Conservation (phyloP, 2,329 filamentous ascomycete species). For the Emergomyces orientalis region DNA sequence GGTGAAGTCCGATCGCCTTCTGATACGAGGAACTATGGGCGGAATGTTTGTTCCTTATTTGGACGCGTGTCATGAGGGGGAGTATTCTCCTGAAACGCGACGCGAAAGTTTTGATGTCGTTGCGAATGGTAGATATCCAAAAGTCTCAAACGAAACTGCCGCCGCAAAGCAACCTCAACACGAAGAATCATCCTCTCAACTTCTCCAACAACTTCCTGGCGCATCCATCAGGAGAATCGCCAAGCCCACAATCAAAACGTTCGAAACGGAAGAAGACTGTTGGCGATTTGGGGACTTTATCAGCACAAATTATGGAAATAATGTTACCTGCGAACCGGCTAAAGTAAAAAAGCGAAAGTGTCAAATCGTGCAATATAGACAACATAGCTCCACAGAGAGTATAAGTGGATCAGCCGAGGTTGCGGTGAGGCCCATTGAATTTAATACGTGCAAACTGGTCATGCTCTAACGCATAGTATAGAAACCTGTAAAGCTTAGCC, state of each 20-base stretch:
- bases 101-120: not conserved
- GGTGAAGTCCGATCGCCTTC: not conserved
- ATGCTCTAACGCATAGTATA: not conserved
- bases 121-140: not conserved
- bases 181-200: not conserved
- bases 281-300: constrained; percentile 6
- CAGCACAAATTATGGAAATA: not conserved
- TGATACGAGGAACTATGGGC: not conserved
- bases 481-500: not conserved
- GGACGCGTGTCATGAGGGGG: not conserved
- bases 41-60: not conserved
- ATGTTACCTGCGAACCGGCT: too few relatives aligned
- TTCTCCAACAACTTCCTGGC: not conserved
- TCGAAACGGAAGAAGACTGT: not conserved
- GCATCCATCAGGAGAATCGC: not conserved
- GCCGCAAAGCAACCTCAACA: not conserved
- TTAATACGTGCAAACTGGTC: not conserved
- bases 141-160: not conserved
- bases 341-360: not conserved
- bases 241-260: not conserved
- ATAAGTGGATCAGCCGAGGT: not conserved
- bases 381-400: not conserved
- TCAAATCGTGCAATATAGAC: constrained; percentile 1
- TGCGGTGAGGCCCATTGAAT: not conserved
- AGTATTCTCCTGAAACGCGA: not conserved